Evolutionary conservation across 108 stramenopile species (phyloP), one percentile per base, ranked within the genome.

Genomic region (Pseudonitzschia multistriata): DNA sequence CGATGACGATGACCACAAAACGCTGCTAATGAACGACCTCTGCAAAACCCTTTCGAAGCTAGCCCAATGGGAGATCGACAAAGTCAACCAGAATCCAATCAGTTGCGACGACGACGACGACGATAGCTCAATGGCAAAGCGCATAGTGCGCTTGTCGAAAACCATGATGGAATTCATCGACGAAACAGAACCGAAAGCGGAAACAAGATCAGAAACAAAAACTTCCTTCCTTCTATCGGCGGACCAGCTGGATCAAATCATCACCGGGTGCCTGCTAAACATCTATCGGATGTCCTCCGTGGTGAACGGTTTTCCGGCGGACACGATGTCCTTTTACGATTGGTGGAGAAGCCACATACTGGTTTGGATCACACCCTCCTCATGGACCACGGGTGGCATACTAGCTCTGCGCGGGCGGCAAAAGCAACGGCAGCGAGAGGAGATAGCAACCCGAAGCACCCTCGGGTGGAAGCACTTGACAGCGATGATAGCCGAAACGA

Each of bases 401-500:
- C 42, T 17, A 10, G 7, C 13, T 1, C 42, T 17, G 11, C 42
- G 2, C 42, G 15, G 1, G 11, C 42, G 42, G 10, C 37, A 39
- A 39, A 13, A 10, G 11, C 42, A 4, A 45, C 42, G 42, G 42
- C 7, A 45, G 10, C 7, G 10, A 39, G 10, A 45, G 42, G 15
- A 10, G 13, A 2, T 2, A 1, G 2, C 2, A 7, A 7, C 8
- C 2, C 24, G 2, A 2, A n/a, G 25, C 4, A 3, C 8, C 33
- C 81, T 83, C 39, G 88, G 83, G 25, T 90, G 87, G 86, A 83
- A 86, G 25, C 65, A 78, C 42, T 36, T 93, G 31, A 74, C 61
- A 19, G 78, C 79, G 45, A 54, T 93, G 35, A 80, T 88, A 27
- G 67, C 65, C 0, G 74, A 63, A 22, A 62, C 72, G 22, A 48